Evolutionary conservation across 768 basidiomycete species (phyloP).

Genomic region (Lentinula edodes): DNA sequence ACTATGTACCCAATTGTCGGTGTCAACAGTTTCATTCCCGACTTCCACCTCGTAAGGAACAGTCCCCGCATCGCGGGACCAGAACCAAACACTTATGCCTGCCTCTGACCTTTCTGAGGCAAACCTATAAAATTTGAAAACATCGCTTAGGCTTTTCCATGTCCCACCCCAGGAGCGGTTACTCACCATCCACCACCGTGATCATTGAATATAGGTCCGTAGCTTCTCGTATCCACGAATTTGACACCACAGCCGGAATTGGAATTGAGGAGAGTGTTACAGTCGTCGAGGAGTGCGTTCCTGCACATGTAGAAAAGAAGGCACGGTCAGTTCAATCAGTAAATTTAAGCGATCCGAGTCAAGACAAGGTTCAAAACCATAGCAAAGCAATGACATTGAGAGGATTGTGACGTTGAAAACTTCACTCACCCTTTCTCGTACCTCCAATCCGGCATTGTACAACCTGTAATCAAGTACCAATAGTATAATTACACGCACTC

Average conservation of each 20-base stretch:
- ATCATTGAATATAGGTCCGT: slow-evolving; percentile 52
- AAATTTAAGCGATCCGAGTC: too few relatives aligned
- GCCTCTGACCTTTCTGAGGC: slow-evolving; percentile 53
- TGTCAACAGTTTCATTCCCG: slow-evolving; percentile 35
- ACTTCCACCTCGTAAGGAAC: slow-evolving; percentile 44
- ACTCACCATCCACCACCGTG: slow-evolving; percentile 56
- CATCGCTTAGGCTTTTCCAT: too few relatives aligned
- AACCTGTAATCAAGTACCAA: slow-evolving; percentile 21
- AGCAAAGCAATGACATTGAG: not conserved
- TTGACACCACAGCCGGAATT: slow-evolving; percentile 48
- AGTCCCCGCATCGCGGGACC: slow-evolving; percentile 44
- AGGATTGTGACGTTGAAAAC: not conserved
- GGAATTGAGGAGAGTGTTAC: slow-evolving; percentile 35
- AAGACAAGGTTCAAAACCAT: too few relatives aligned
- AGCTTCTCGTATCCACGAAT: slow-evolving; percentile 34
- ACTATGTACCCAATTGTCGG: slow-evolving; percentile 47
- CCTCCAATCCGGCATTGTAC: slow-evolving; percentile 38
- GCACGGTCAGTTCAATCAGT: not conserved
- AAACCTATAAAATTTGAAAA: slow-evolving; percentile 37
- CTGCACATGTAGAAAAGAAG: slow-evolving; percentile 11
- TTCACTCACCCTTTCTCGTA: slow-evolving; percentile 36
- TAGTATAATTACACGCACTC: not conserved
- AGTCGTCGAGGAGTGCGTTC: slow-evolving; percentile 31
- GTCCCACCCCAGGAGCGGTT: not conserved
- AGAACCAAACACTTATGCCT: slow-evolving; percentile 70